Conservation (phyloP, 768 basidiomycete species). For the Amanita inopinata region DNA sequence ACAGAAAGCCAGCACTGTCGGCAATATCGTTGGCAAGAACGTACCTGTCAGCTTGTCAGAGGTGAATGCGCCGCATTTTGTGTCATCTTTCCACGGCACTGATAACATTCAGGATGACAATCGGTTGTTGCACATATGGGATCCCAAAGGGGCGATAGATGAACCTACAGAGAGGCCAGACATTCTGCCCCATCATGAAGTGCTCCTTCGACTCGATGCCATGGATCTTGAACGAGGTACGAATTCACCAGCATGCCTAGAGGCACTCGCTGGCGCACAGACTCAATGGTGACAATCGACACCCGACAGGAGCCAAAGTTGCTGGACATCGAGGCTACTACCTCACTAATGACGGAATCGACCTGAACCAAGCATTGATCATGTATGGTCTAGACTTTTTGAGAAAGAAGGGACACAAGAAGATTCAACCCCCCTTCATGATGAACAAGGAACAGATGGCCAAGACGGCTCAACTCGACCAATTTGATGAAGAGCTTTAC, state of each 20-base stretch:
- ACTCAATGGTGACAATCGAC: no score
- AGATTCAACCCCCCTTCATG: conserved; percentile 95
- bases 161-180: conserved; percentile 63
- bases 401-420: conserved; percentile 74
- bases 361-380: conserved; percentile 94
- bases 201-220: conserved; percentile 84
- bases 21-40: conserved; percentile 85
- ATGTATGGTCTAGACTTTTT: conserved; percentile 93
- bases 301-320: conserved; percentile 84
- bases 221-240: conserved; percentile 96
- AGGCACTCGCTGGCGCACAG: conserved; percentile 3
- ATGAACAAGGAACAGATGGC: conserved; percentile 98
- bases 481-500: conserved; percentile 98
- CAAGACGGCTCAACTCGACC: conserved; percentile 95
- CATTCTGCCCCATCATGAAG: conserved; percentile 97
- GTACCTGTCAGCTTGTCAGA: conserved; percentile 85
- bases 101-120: conserved; percentile 73
- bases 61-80: conserved; percentile 32
- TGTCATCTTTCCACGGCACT: background rate
- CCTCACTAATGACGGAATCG: conserved; percentile 90
- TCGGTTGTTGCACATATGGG: conserved; percentile 69
- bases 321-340: conserved; percentile 96
- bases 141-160: conserved; percentile 66
- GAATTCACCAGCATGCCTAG: conserved; percentile 11
- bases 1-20: conserved; percentile 70